Conservation (phyloP, 495 filamentous ascomycete species). For the Delitschia confertaspora region DNA sequence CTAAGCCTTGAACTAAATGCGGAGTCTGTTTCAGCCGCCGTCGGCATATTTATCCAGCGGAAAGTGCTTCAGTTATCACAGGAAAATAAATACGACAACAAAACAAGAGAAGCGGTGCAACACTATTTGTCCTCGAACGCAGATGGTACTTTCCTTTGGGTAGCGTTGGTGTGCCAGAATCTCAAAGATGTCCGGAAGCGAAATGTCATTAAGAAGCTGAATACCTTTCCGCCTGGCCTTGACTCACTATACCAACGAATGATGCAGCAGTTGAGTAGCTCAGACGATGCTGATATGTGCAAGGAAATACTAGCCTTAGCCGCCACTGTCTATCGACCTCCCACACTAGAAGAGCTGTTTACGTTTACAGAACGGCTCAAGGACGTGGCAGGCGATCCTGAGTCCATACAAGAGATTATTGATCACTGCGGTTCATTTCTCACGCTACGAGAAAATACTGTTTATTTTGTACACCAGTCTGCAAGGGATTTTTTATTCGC, state of each 20-base stretch:
- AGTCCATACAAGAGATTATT: constrained; percentile 4
- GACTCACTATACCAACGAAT: constrained; percentile 30
- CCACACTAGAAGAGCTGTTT: constrained; percentile 1
- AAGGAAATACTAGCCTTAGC: not conserved
- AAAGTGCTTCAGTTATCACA: constrained; percentile 5
- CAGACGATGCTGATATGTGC: constrained; percentile 27
- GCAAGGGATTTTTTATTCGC: constrained; percentile 14
- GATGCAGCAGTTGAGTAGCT: constrained; percentile 28
- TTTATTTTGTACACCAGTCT: constrained; percentile 7
- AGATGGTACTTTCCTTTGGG: constrained; percentile 5
- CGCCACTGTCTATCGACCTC: not conserved
- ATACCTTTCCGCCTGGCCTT: constrained; percentile 29
- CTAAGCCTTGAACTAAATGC: constrained; percentile 11
- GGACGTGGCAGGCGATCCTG: constrained; percentile 15
- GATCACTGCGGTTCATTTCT: constrained; percentile 13
- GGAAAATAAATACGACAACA: not conserved
- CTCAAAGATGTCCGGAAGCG: not conserved
- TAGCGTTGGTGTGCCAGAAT: constrained; percentile 1
- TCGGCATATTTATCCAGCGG: constrained; percentile 1
- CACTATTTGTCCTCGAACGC: not conserved
- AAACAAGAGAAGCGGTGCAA: not conserved
- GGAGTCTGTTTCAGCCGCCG: constrained; percentile 4
- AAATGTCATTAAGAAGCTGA: constrained; percentile 3
- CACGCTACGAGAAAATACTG: constrained; percentile 1
- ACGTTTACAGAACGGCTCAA: not conserved